Percentiles rank a stretch among this genome's conserved stretches.
Conservation (phyloP, 2,329 filamentous ascomycete genomes). For the Aspergillus sclerotialis region DNA sequence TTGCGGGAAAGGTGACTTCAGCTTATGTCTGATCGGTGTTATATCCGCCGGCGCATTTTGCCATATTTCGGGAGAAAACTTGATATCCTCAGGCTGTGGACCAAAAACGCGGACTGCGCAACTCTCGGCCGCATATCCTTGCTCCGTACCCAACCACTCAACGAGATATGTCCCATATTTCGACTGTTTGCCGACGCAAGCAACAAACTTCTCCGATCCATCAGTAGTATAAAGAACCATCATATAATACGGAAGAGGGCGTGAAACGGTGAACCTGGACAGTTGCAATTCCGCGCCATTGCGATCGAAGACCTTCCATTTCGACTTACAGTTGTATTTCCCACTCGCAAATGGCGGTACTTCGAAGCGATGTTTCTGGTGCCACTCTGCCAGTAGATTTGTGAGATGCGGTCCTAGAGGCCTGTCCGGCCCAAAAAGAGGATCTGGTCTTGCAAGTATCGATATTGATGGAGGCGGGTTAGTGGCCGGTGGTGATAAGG, state of each 20-base stretch:
- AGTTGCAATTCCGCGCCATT: constrained; percentile 8
- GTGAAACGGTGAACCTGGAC: constrained; percentile 4
- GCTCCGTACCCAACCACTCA: constrained; percentile 5
- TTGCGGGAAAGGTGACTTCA: too few relatives aligned
- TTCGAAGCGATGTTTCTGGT: too few relatives aligned
- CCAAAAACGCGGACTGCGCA: constrained; percentile 7
- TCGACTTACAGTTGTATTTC: too few relatives aligned
- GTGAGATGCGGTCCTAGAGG: too few relatives aligned
- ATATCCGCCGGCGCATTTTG: neutral
- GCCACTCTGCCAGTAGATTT: too few relatives aligned
- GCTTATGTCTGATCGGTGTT: neutral
- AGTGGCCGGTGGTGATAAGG: too few relatives aligned
- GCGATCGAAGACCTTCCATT: constrained; percentile 11
- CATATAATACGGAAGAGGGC: constrained; percentile 4
- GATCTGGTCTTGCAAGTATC: too few relatives aligned
- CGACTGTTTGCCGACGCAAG: constrained; percentile 1
- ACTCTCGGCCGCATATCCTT: constrained; percentile 4
- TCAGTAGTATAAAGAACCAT: constrained; percentile 5
- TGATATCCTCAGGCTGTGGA: neutral
- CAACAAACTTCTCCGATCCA: constrained; percentile 3
- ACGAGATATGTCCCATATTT: constrained; percentile 5
- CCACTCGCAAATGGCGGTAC: too few relatives aligned
- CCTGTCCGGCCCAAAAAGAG: too few relatives aligned
- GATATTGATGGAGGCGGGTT: too few relatives aligned
- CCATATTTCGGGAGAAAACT: constrained; percentile 1